Evolutionary conservation across 1,284 basidiomycete species (phyloP).

Genomic region (Stygiomarasmius scandens): DNA sequence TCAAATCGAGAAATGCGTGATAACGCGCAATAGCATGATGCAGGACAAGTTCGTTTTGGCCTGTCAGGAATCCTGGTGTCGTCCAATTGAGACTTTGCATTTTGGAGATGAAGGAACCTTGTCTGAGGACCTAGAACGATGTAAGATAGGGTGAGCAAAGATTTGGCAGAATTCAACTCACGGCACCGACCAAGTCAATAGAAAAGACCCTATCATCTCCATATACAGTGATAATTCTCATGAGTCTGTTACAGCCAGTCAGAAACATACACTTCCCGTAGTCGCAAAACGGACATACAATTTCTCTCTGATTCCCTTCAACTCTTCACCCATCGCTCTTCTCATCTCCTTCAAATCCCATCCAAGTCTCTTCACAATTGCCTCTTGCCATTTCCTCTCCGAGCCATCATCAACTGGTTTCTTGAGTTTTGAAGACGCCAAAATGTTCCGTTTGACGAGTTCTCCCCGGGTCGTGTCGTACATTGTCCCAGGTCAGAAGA

Average conservation of each 20-base stretch:
- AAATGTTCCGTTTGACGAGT: too few relatives aligned
- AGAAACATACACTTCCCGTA: too few relatives aligned
- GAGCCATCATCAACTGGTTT: too few relatives aligned
- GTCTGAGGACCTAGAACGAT: conserved; percentile 48
- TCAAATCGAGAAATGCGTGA: conserved; percentile 44
- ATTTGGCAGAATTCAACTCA: conserved; percentile 27
- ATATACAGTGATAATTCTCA: conserved; percentile 46
- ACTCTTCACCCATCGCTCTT: too few relatives aligned
- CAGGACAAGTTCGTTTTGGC: conserved; percentile 35
- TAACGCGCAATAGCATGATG: conserved; percentile 43
- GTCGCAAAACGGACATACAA: too few relatives aligned
- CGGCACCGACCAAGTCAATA: conserved; percentile 54
- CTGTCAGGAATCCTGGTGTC: conserved; percentile 34
- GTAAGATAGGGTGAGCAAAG: neutral
- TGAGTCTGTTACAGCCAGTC: conserved; percentile 22
- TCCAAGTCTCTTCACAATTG: too few relatives aligned
- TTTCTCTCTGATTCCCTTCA: too few relatives aligned
- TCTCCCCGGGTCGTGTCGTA: conserved; percentile 16
- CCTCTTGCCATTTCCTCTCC: too few relatives aligned
- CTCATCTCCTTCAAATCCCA: too few relatives aligned
- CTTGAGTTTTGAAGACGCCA: too few relatives aligned
- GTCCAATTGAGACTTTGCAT: conserved; percentile 58
- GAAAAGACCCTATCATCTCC: conserved; percentile 50
- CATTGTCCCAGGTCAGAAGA: conserved; percentile 3
- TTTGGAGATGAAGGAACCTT: conserved; percentile 57